Evolutionary conservation across 768 basidiomycete species (phyloP), one percentile per base, ranked within the genome.

Genomic region (Cantharellus cinnabarinus): DNA sequence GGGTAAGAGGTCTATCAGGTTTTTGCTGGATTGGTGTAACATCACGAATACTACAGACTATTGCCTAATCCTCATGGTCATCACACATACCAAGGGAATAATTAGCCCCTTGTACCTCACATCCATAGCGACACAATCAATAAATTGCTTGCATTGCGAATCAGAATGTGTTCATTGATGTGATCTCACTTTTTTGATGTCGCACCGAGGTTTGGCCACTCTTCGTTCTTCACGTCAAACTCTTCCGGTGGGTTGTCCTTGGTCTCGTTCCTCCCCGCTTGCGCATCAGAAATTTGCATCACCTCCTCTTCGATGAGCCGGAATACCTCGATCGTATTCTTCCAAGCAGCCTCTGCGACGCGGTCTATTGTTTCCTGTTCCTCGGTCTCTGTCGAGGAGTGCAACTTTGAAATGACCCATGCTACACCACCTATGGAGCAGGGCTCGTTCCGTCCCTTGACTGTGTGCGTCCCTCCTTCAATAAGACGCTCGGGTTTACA

Each of bases 371-470:
- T 60, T 3, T 77, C 66, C 2, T 70, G 74, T 29, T 29, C 20
- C 20, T 29, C 20, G 20, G 20, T 29, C 20, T 29, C 20, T 29
- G 20, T 29, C 20, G 20, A 29, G 20, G 20, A 29, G 41, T 75
- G 69, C 2, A 72, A 59, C 74, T 63, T 58, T 4, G 71, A 74
- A 5, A 88, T 71, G 5, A 85, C 78, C 79, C 82, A 86, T 29
- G 84, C 88, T 5, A 89, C 79, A 35, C 75, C 76, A 3, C 81
- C 82, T 34, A 83, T 76, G 2, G 76, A 70, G 41, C 68, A 71
- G 2, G 87, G 85, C 65, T 89, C 88, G 64, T 83, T 86, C 48
- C 88, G 73, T 2, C 85, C 83, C 69, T 88, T 89, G 50, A 87
- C 80, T 2, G 78, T 71, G 61, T 75, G 77, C 20, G 20, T 29